These are phyloP conservation scores for Prunus fruticosa DNA, from an alignment of 306 rosid genomes.

Conservation along the genomic window DNA sequence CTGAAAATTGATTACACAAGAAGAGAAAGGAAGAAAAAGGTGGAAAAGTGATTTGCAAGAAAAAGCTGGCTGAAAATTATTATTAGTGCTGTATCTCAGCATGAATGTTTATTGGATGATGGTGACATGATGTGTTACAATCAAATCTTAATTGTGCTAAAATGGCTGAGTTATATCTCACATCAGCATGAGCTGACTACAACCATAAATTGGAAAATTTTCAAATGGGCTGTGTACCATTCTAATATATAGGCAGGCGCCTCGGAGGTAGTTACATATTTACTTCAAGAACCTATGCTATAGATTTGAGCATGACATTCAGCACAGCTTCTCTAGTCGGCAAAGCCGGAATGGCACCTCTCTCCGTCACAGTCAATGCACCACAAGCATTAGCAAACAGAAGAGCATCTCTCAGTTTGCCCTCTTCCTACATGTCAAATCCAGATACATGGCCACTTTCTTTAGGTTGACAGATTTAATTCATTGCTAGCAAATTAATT, in stretches of 20 bases:
- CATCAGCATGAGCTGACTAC: slow-evolving; percentile 14
- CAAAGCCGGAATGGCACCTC: slow-evolving; percentile 98
- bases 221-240: neutral
- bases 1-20: neutral
- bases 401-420: slow-evolving; percentile 75
- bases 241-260: slow-evolving; percentile 16
- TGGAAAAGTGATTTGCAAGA: neutral
- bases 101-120: neutral
- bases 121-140: neutral
- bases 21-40: neutral
- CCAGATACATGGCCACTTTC: neutral
- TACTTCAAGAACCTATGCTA: slow-evolving; percentile 28
- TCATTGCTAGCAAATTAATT: neutral
- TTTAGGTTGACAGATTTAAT: neutral
- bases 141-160: neutral
- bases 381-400: slow-evolving; percentile 92
- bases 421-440: slow-evolving; percentile 65
- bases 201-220: neutral
- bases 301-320: slow-evolving; percentile 54
- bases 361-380: slow-evolving; percentile 81
- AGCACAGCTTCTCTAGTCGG: slow-evolving; percentile 76
- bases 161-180: neutral
- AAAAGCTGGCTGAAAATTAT: no score
- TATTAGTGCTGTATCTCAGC: neutral
- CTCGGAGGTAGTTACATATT: slow-evolving; percentile 5